These are phyloP conservation scores for Petunia hybrid DNA, from an alignment of 305 asterid genomes.

Conservation along the genomic window DNA sequence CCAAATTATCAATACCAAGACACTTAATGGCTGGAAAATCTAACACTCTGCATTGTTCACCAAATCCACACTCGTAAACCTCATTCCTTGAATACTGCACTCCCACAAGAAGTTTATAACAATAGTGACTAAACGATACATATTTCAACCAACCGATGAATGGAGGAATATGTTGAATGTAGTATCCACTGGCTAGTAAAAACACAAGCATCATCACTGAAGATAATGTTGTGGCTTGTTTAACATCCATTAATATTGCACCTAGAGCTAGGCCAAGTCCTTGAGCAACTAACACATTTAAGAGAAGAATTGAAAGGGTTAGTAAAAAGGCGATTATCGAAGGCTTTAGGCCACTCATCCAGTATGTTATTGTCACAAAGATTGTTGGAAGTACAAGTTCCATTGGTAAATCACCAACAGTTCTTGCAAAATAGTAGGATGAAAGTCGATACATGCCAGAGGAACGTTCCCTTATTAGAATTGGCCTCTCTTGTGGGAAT, in stretches of 20 bases:
- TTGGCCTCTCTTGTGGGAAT: conserved; percentile 78
- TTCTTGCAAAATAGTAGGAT: conserved; percentile 76
- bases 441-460: conserved; percentile 91
- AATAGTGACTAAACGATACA: conserved; percentile 75
- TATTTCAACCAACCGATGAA: conserved; percentile 80
- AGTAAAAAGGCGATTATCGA: conserved; percentile 57
- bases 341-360: conserved; percentile 93
- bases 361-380: conserved; percentile 68
- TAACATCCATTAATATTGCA: conserved; percentile 79
- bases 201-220: conserved; percentile 87
- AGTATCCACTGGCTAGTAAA: conserved; percentile 77
- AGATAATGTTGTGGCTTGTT: conserved; percentile 71
- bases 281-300: conserved; percentile 83
- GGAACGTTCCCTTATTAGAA: conserved; percentile 66
- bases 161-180: conserved; percentile 74
- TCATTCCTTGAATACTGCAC: conserved; percentile 67
- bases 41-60: conserved; percentile 55
- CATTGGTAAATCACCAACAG: conserved; percentile 81
- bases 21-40: conserved; percentile 71
- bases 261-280: conserved; percentile 93
- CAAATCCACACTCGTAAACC: conserved; percentile 66
- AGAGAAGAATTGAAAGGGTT: conserved; percentile 67
- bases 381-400: conserved; percentile 88
- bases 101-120: conserved; percentile 75
- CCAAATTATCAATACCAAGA: conserved; percentile 64